Evolutionary conservation across 225 moss, liverwort and hornwort species (phyloP), one percentile per base, ranked within the genome.

Genomic region (Bryum argenteum): DNA sequence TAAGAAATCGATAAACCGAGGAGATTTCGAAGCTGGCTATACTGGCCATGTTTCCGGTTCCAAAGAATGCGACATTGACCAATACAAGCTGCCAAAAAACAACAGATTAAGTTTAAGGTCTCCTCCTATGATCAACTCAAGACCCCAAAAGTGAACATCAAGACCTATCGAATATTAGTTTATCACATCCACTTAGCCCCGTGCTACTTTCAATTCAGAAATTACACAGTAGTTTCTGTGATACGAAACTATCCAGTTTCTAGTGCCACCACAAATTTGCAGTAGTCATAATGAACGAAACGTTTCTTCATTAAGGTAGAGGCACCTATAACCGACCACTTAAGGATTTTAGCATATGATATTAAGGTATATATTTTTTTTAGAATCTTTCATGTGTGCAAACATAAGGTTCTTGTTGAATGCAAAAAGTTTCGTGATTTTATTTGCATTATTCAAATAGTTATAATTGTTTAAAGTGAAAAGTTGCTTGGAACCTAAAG

Each of bases 11-110:
- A 77, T 98, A 98, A 37, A 98, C 97, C 63, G 97, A 98, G 55
- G 97, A 98, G n/a, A n/a, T n/a, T n/a, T n/a, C n/a, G n/a, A n/a
- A n/a, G n/a, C 97, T 98, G 67, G 97, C 97, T 20, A 98, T 75
- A 75, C 97, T 98, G 50, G 97, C 97, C 75, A 98, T 92, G 61
- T 98, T 98, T 65, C 97, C 97, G 28, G 97, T 98, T 65, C 97
- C 97, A 75, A 98, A 98, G 70, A 98, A 98, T 22, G 97, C 97
- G 43, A 80, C 97, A 56, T 98, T 98, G 62, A 98, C 88, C 73
- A 98, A 81, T 42, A 94, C 80, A 47, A 98, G 85, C 97, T 97
- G 93, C 81, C 54, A 77, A 52, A 72, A 22, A 66, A 37, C 39
- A 69, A 69, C 19, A 65, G 28, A 67, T 18, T 37, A 44, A 21